phyloP scores from a whole-genome alignment of 305 asterid species.

The Ilex paraguariensis region DNA sequence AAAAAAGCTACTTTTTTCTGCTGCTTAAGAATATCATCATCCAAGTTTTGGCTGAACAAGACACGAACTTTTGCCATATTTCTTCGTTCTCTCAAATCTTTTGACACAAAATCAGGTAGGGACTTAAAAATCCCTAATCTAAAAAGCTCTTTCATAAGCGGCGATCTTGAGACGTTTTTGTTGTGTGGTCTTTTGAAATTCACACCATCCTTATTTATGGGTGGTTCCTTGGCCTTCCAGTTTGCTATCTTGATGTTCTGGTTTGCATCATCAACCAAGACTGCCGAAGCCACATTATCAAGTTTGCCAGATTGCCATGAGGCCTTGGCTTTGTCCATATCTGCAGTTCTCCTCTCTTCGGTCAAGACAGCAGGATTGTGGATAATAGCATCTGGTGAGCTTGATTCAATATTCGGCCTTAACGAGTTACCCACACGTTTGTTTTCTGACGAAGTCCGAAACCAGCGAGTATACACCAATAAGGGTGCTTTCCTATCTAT shows the following conservation, averaged over 20 bases:
- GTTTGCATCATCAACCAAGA: constrained; percentile 18
- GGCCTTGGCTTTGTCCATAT: constrained; percentile 24
- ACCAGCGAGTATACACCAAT: constrained; percentile 30
- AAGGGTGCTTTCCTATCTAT: constrained; percentile 21
- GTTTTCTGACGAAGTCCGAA: constrained; percentile 23
- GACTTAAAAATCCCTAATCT: constrained; percentile 54
- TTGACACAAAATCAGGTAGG: constrained; percentile 53
- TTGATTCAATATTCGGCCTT: constrained; percentile 11
- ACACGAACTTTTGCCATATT: constrained; percentile 35
- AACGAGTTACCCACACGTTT: constrained; percentile 22
- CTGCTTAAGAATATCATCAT: constrained; percentile 40
- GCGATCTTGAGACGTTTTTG: constrained; percentile 33
- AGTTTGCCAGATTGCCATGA: constrained; percentile 18
- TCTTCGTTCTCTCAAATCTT: constrained; percentile 51
- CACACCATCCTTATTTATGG: constrained; percentile 23
- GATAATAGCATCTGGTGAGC: constrained; percentile 20
- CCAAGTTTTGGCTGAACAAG: constrained; percentile 79
- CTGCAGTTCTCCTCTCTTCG: constrained; percentile 16
- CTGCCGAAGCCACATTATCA: constrained; percentile 17
- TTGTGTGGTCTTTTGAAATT: constrained; percentile 22
- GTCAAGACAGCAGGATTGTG: constrained; percentile 16
- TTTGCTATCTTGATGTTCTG: constrained; percentile 19
- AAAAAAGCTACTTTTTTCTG: constrained; percentile 56
- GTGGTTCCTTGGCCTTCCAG: constrained; percentile 23
- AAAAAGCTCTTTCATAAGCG: constrained; percentile 56